Percentiles rank a stretch among this genome's conserved stretches.
These are phyloP conservation scores for Trichoderma sp. DNA, from an alignment of 2,329 filamentous ascomycete species.

Conservation along the genomic window DNA sequence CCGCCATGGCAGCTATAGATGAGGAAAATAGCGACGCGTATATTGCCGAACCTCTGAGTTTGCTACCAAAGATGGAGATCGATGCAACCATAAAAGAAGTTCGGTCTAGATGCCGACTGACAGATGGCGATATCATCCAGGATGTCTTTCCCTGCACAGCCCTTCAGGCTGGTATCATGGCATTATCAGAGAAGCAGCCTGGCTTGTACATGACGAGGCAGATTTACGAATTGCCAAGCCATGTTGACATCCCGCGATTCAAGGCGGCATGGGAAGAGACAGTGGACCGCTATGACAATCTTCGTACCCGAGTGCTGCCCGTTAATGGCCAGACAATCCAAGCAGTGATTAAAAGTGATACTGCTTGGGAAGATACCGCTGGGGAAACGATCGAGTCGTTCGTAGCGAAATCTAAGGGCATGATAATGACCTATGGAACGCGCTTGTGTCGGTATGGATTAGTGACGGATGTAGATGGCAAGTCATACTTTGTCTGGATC, in stretches of 20 bases:
- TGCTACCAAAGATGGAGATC: not conserved
- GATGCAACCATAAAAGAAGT: not conserved
- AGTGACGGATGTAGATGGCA: not conserved
- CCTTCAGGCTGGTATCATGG: constrained; percentile 8
- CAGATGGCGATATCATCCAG: not conserved
- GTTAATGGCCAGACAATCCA: not conserved
- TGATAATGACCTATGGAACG: not conserved
- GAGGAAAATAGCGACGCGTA: not conserved
- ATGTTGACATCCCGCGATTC: not conserved
- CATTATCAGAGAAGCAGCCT: constrained; percentile 10
- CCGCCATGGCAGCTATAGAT: not conserved
- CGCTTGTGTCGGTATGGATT: constrained; percentile 10
- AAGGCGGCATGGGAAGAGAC: constrained; percentile 28
- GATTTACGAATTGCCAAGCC: constrained; percentile 15
- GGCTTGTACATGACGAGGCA: constrained; percentile 2
- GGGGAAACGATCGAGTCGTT: not conserved
- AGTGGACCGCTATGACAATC: constrained; percentile 1
- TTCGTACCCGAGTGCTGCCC: constrained; percentile 16
- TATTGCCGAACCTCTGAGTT: not conserved
- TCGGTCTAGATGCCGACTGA: not conserved
- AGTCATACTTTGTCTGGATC: constrained; percentile 1
- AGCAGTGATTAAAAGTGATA: not conserved
- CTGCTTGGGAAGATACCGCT: not conserved
- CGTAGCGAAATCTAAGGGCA: not conserved
- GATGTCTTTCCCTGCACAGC: constrained; percentile 11